These are phyloP conservation scores for Apiotrichum siamense DNA, from an alignment of 1,284 basidiomycete genomes.

Conservation along the genomic window DNA sequence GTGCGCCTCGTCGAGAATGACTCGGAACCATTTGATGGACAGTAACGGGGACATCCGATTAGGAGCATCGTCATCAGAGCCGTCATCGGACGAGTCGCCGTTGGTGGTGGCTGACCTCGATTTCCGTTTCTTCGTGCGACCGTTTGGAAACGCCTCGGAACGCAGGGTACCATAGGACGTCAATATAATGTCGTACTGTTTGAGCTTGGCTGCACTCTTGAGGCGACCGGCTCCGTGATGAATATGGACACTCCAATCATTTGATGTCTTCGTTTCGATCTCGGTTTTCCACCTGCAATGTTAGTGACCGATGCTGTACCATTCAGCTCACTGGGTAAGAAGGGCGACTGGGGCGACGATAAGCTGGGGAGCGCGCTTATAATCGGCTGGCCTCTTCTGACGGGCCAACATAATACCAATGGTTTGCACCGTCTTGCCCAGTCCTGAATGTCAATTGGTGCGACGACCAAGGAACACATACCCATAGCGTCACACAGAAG, in stretches of 20 bases:
- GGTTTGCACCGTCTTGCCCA: slow-evolving; percentile 48
- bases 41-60: slow-evolving; percentile 35
- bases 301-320: neutral
- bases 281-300: slow-evolving; percentile 43
- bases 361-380: slow-evolving; percentile 41
- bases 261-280: slow-evolving; percentile 44
- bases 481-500: slow-evolving; percentile 41
- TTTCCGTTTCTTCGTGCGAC: slow-evolving; percentile 21
- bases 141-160: neutral
- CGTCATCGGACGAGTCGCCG: too few species aligned
- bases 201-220: slow-evolving; percentile 28
- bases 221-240: slow-evolving; percentile 41
- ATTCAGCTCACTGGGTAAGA: slow-evolving; percentile 35
- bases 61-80: slow-evolving; percentile 2
- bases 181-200: slow-evolving; percentile 43
- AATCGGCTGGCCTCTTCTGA: slow-evolving; percentile 35
- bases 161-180: slow-evolving; percentile 40
- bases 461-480: slow-evolving; percentile 1
- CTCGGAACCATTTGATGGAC: slow-evolving; percentile 41
- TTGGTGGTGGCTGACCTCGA: neutral
- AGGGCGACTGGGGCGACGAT: slow-evolving; percentile 48
- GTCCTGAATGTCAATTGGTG: slow-evolving; percentile 22
- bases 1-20: slow-evolving; percentile 49
- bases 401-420: slow-evolving; percentile 40
- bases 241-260: slow-evolving; percentile 30